These are phyloP conservation scores for Chaetoceros muelleri DNA, from an alignment of 108 stramenopile species.

Conservation along the genomic window DNA sequence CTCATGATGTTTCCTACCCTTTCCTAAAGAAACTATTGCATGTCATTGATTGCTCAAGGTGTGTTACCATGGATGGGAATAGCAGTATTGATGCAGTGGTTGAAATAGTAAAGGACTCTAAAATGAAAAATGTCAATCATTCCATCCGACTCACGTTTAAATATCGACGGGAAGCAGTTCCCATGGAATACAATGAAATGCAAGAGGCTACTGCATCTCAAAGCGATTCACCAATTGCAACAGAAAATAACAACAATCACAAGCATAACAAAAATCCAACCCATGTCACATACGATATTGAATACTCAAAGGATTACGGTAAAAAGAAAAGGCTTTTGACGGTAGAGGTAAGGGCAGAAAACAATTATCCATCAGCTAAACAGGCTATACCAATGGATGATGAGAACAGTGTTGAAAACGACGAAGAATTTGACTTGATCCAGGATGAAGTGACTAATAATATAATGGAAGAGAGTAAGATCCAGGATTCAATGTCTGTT, in stretches of 20 bases:
- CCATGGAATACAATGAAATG: not conserved
- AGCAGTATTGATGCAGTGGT: conserved; percentile 37
- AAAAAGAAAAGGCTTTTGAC: conserved; percentile 34
- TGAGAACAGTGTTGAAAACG: conserved; percentile 24
- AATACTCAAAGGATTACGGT: conserved; percentile 43
- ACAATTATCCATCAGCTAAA: conserved; percentile 31
- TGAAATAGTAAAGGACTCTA: conserved; percentile 18
- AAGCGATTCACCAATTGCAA: conserved; percentile 9
- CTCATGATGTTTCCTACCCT: too few relatives aligned
- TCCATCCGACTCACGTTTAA: conserved; percentile 13
- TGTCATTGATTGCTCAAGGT: conserved; percentile 43
- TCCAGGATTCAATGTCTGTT: conserved; percentile 1
- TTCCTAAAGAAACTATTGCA: conserved; percentile 16
- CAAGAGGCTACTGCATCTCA: conserved; percentile 28
- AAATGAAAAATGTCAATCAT: conserved; percentile 18
- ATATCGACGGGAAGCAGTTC: conserved; percentile 12
- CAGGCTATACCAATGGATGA: conserved; percentile 42
- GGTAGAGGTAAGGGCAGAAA: conserved; percentile 39
- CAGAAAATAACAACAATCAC: conserved; percentile 1
- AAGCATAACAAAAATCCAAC: conserved; percentile 16
- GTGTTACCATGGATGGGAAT: conserved; percentile 25
- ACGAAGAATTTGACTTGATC: conserved; percentile 29
- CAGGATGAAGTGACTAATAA: conserved; percentile 21
- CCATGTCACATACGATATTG: conserved; percentile 54
- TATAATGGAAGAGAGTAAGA: not conserved